These are phyloP conservation scores for Ascosphaera aggregata DNA, from an alignment of 2,329 filamentous ascomycete species.

Conservation along the genomic window DNA sequence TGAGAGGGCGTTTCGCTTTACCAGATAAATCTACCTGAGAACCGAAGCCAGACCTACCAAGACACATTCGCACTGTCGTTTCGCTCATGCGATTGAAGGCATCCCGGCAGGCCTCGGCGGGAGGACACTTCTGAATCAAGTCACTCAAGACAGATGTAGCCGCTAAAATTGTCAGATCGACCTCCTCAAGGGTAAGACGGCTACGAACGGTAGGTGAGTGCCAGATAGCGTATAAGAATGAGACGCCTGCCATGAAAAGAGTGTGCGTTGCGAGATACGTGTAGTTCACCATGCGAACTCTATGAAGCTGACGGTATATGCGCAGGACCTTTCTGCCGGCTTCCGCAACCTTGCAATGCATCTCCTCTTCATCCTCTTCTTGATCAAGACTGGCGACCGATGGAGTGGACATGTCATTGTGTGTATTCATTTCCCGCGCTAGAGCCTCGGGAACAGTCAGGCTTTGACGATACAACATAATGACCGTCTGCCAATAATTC, in stretches of 20 bases:
- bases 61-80: conserved; percentile 86
- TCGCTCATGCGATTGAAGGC: conserved; percentile 90
- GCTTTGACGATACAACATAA: conserved; percentile 86
- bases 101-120: conserved; percentile 81
- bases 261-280: conserved; percentile 92
- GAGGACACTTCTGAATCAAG: conserved; percentile 82
- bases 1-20: background rate
- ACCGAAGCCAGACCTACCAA: conserved; percentile 66
- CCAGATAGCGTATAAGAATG: conserved; percentile 94
- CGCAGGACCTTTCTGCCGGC: conserved; percentile 83
- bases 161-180: conserved; percentile 89
- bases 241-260: conserved; percentile 82
- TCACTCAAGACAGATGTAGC: conserved; percentile 84
- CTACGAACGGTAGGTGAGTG: conserved; percentile 76
- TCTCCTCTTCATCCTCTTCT: conserved; percentile 57
- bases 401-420: conserved; percentile 35
- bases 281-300: conserved; percentile 77
- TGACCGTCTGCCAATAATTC: conserved; percentile 95
- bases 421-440: conserved; percentile 46
- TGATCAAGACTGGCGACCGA: conserved; percentile 22
- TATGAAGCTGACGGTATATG: conserved; percentile 72
- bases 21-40: conserved; percentile 13
- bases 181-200: conserved; percentile 73
- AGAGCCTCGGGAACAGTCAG: conserved; percentile 66
- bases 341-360: conserved; percentile 87